phyloP scores from a whole-genome alignment of 1,284 basidiomycete species.

The Megacollybia platyphylla region DNA sequence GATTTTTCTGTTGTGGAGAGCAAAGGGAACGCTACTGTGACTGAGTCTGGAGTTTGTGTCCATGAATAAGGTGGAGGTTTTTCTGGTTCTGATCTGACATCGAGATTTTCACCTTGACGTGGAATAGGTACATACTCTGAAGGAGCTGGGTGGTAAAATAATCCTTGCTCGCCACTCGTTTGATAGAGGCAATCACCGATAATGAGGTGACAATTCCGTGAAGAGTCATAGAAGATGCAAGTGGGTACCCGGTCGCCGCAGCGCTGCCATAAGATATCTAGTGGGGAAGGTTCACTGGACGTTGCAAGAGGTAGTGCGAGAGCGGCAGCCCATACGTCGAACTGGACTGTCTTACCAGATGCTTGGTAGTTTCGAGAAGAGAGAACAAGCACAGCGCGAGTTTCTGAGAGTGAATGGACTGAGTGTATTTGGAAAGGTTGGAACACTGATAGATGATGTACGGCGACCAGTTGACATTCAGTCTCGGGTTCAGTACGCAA shows the following conservation, averaged over 20 bases:
- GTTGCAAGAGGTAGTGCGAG: slow-evolving; percentile 25
- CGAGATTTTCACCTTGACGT: slow-evolving; percentile 40
- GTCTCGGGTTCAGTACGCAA: slow-evolving; percentile 24
- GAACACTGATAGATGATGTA: slow-evolving; percentile 33
- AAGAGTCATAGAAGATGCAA: slow-evolving; percentile 36
- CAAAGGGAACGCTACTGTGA: slow-evolving; percentile 76
- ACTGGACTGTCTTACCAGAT: slow-evolving; percentile 21
- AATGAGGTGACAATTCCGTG: slow-evolving; percentile 35
- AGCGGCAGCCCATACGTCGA: slow-evolving; percentile 51
- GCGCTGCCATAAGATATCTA: slow-evolving; percentile 56
- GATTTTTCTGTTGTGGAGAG: slow-evolving; percentile 54
- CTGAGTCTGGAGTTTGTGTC: slow-evolving; percentile 75
- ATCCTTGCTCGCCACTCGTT: slow-evolving; percentile 17
- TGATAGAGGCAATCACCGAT: slow-evolving; percentile 46
- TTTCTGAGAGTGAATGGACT: slow-evolving; percentile 23
- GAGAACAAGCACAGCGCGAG: slow-evolving; percentile 31
- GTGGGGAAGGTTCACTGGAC: slow-evolving; percentile 10
- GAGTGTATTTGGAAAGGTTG: slow-evolving; percentile 52
- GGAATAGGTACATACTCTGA: slow-evolving; percentile 63
- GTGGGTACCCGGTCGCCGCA: slow-evolving; percentile 63
- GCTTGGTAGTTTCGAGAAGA: slow-evolving; percentile 39
- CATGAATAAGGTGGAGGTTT: slow-evolving; percentile 77
- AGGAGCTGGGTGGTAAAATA: slow-evolving; percentile 37
- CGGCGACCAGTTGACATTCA: slow-evolving; percentile 33
- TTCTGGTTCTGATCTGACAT: slow-evolving; percentile 13